These are phyloP conservation scores for Dillenia turbinata DNA, from an alignment of 164 flowering plant species.

Conservation along the genomic window DNA sequence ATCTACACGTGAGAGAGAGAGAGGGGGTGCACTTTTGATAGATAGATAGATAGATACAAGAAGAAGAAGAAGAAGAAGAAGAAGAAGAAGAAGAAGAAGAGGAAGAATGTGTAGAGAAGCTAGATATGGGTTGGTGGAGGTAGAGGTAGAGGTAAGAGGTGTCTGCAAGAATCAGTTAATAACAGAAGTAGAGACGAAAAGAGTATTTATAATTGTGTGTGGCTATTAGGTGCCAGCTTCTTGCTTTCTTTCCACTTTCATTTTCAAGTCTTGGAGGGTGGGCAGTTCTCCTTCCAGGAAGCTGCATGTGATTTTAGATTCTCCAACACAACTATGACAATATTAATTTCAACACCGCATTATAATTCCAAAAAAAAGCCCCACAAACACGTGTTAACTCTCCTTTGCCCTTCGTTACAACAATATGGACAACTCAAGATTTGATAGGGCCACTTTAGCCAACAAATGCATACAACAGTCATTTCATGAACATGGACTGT, in stretches of 20 bases:
- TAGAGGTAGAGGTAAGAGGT: not conserved
- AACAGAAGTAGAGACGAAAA: not conserved
- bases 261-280: not conserved
- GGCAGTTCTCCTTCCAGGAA: constrained; percentile 10
- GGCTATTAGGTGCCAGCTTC: not conserved
- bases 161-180: not conserved
- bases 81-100: not conserved
- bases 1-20: no score
- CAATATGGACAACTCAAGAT: no score
- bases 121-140: not conserved
- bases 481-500: no score
- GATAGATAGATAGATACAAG: not conserved
- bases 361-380: no score
- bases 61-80: not conserved
- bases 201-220: not conserved
- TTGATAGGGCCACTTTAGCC: no score
- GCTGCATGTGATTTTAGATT: constrained; percentile 9
- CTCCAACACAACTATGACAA: not conserved
- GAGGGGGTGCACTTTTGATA: not conserved
- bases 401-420: no score
- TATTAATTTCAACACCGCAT: no score
- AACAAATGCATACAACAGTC: no score
- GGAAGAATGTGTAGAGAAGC: not conserved
- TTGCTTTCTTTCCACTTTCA: constrained; percentile 1
- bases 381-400: no score